These are phyloP conservation scores for Massarina eburnea DNA, from an alignment of 2,329 filamentous ascomycete genomes.

Conservation along the genomic window DNA sequence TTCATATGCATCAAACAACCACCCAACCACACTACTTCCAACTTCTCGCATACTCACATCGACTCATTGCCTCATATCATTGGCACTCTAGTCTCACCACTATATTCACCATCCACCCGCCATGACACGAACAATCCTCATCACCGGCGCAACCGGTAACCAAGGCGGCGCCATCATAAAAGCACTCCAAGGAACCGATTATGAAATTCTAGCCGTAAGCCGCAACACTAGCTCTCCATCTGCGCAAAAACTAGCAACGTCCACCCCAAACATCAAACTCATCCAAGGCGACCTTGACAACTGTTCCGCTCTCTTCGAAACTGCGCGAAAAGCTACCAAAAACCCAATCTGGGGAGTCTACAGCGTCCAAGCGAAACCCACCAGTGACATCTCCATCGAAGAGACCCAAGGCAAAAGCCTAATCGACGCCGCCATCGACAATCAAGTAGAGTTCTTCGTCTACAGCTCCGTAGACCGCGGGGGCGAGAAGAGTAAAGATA, in stretches of 20 bases:
- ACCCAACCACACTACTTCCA: background rate
- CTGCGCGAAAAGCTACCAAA: slow-evolving; percentile 35
- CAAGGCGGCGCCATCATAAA: slow-evolving; percentile 45
- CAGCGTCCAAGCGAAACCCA: slow-evolving; percentile 36
- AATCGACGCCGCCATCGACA: slow-evolving; percentile 31
- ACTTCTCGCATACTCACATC: background rate
- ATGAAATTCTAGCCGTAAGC: slow-evolving; percentile 59
- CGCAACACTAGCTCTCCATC: slow-evolving; percentile 51
- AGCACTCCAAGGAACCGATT: slow-evolving; percentile 36
- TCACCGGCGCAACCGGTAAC: slow-evolving; percentile 48
- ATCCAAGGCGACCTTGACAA: slow-evolving; percentile 58
- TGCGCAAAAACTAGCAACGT: slow-evolving; percentile 49
- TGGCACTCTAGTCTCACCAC: background rate
- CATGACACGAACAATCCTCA: slow-evolving; percentile 40
- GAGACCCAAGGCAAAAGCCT: slow-evolving; percentile 38
- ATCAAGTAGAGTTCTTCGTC: slow-evolving; percentile 37
- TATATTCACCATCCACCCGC: background rate
- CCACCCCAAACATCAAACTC: slow-evolving; percentile 52
- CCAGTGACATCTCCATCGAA: slow-evolving; percentile 25
- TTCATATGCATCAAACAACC: background rate
- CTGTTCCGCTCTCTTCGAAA: slow-evolving; percentile 50
- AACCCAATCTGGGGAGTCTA: slow-evolving; percentile 31
- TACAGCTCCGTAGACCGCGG: slow-evolving; percentile 41
- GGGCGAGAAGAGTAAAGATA: slow-evolving; percentile 46
- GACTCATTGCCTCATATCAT: background rate